A percentile compares a stretch with the other conserved stretches of the same genome.
Conservation (phyloP, 2,329 filamentous ascomycete species). For the Apiospora aurea region DNA sequence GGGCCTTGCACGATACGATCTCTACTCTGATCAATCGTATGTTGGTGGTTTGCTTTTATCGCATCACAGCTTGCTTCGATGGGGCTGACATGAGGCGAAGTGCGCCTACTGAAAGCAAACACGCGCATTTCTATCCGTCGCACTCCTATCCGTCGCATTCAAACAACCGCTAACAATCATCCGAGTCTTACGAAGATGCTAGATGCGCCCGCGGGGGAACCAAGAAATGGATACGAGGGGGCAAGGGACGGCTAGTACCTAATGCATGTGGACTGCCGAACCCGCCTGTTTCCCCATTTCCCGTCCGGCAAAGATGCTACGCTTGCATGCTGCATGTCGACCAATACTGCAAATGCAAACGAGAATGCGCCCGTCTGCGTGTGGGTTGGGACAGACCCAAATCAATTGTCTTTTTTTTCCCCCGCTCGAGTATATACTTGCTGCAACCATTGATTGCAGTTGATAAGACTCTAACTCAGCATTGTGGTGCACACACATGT, state of each 20-base stretch:
- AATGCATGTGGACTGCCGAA: neutral
- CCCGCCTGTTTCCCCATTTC: neutral
- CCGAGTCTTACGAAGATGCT: neutral
- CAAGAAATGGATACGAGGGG: neutral
- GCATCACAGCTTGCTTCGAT: neutral
- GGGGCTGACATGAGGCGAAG: conserved; percentile 15
- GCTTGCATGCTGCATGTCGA: neutral
- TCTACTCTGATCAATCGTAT: neutral
- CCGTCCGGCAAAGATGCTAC: neutral
- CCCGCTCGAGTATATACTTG: neutral
- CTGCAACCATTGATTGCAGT: neutral
- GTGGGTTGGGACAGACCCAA: neutral
- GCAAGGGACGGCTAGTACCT: conserved; percentile 10
- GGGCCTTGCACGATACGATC: neutral
- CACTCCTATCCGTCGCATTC: neutral
- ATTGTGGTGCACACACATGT: neutral
- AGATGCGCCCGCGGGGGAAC: neutral
- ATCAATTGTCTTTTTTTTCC: neutral
- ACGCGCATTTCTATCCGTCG: neutral
- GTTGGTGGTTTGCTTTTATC: neutral
- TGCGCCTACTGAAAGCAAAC: neutral
- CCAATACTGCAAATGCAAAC: neutral
- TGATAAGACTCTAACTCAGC: neutral
- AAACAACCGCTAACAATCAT: neutral
- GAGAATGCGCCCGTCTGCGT: neutral